Base-by-base conservation (phyloP, 1,284 basidiomycete genomes). In the Melampsora larici-populina region DNA sequence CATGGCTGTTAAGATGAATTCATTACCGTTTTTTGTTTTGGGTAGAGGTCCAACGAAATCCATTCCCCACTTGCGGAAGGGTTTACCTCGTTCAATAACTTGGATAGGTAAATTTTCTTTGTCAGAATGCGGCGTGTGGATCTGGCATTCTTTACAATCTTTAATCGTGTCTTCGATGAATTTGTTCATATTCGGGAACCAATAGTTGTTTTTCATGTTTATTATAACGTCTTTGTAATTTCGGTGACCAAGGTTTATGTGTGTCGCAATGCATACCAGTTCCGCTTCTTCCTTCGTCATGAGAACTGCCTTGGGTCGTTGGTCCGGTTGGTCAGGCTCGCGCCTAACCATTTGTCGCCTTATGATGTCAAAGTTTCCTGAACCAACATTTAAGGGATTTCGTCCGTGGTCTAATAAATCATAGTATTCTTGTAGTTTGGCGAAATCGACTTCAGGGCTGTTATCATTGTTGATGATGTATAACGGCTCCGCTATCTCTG, bases 11-110 rank as follows among this genome's bases (percentile, higher is more conserved):
- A 40, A 8, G 18, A 65, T 33, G 24, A 40, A 65, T 65, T 65
- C 36, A 26, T 65, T 65, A 2, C 63, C 31, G n/a, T 43, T 31
- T 8, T 33, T 33, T 3, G 63, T 65, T 13, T 65, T 65, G 15
- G 63, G 63, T 11, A 65, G 17, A 0, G 63, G 63, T 33, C 63
- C 63, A 2, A 65, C 26, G 36, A 65, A 65, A 4, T 65, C 63
- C 63, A 65, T 65, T 33, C 31, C 63, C 63, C 63, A 65, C 18
- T 33, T 65, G 26, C 36, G 5, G 29, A 65, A 33, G 8, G 63
- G 63, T 0, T 18, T 43, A 2, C 43, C n/a, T 33, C 26, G 11
- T 26, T 36, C 63, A n/a, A 65, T 65, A 6, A 65, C 63, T 33
- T 33, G 63, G 9, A 65, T 31, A 9, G 63, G 63, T 24, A 68